Base-by-base conservation (phyloP, 345 rosid species). In the Linum usitatissimum region DNA sequence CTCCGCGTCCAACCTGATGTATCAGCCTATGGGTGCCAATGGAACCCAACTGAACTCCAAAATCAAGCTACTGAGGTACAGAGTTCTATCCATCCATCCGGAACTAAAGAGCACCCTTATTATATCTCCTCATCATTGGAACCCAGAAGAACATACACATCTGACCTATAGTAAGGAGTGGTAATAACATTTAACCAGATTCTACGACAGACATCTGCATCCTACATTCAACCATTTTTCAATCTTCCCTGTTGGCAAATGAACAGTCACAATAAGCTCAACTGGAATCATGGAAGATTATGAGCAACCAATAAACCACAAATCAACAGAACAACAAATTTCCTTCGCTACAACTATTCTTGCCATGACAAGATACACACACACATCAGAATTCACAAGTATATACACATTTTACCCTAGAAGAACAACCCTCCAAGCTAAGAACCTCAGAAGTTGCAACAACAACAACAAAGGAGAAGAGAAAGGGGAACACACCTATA, bases 1-100 rank as follows among this genome's bases (percentile, higher is more conserved):
- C 58, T 84, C 88, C 80, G 60, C 83, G 77, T 55, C 69, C 66
- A 69, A 69, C 70, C 79, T 78, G 84, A 83, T 72, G 78, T 68
- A 78, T 76, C 15, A 72, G 78, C 70, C 63, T 80, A 54, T 80
- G 85, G 55, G 77, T 77, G 69, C 79, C 73, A 76, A 68, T 53
- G 68, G 70, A 73, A 61, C 82, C 71, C 73, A 70, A 65, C 68
- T 73, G 66, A 67, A 66, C 57, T 74, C 86, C 69, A 66, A 74
- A 78, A 75, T 81, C 74, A 59, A 45, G 75, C 0, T 64, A 71
- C 18, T 64, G 61, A 45, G 74, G 70, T 56, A 81, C 77, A 9
- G 62, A 73, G 72, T 81, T 84, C 76, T 82, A 73, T 34, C 5
- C 38, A 34, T 34, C 5, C 38, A 34, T 34, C 38, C 38, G 8